phyloP scores from a whole-genome alignment of 2,329 filamentous ascomycete species.

The Alternaria angustiovoidea region DNA sequence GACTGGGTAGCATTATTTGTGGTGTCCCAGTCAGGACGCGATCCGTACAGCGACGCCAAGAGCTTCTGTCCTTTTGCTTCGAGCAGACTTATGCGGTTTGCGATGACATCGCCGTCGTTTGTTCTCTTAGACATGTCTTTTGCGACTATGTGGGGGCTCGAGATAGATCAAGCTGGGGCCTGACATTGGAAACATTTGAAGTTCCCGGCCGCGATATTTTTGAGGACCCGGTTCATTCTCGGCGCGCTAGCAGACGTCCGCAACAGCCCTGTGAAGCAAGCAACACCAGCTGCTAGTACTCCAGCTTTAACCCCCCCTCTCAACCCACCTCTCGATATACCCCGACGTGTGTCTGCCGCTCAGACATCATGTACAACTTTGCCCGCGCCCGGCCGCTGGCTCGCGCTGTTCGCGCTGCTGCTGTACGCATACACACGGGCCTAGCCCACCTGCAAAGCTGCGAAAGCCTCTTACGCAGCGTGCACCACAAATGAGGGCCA shows the following conservation, averaged over 20 bases:
- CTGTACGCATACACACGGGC: slow-evolving; percentile 63
- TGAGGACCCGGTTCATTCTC: slow-evolving; percentile 40
- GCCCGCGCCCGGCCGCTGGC: slow-evolving; percentile 78
- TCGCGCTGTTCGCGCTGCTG: slow-evolving; percentile 79
- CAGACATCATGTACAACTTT: slow-evolving; percentile 82
- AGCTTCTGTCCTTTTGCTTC: slow-evolving; percentile 63
- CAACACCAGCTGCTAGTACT: slow-evolving; percentile 27
- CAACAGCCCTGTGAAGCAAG: slow-evolving; percentile 39
- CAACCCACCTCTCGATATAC: slow-evolving; percentile 21
- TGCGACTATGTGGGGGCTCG: slow-evolving; percentile 11
- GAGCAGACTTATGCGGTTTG: slow-evolving; percentile 62
- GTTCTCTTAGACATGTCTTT: slow-evolving; percentile 45
- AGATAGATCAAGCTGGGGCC: slow-evolving; percentile 17
- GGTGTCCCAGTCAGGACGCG: slow-evolving; percentile 50
- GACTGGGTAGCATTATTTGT: slow-evolving; percentile 47
- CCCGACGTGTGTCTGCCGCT: slow-evolving; percentile 36
- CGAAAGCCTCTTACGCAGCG: slow-evolving; percentile 44
- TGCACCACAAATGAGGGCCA: slow-evolving; percentile 33
- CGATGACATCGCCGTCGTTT: slow-evolving; percentile 62
- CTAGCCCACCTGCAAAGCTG: slow-evolving; percentile 17
- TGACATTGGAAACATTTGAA: slow-evolving; percentile 10
- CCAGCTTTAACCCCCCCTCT: slow-evolving; percentile 32
- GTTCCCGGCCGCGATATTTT: slow-evolving; percentile 41
- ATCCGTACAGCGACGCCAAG: slow-evolving; percentile 65
- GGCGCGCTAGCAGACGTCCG: slow-evolving; percentile 44